Conservation (phyloP, 108 stramenopile genomes). For the Mayamaea pseudoterrestris region DNA sequence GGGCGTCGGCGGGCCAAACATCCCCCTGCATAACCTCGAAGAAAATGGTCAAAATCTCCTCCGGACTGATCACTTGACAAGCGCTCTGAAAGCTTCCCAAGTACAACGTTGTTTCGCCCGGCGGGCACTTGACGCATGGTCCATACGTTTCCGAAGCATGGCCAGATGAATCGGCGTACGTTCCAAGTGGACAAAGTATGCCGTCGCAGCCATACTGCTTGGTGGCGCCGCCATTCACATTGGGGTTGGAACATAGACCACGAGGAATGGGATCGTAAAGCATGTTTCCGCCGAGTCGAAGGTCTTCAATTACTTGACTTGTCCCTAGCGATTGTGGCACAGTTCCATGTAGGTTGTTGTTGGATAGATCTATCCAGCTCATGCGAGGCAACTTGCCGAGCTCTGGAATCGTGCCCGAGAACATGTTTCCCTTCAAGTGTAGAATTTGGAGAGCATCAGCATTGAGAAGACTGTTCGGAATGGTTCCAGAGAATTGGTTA, state of each 20-base stretch:
- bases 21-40: constrained; percentile 37
- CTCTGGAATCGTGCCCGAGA: constrained; percentile 38
- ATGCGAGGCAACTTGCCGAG: constrained; percentile 30
- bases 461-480: constrained; percentile 13
- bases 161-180: constrained; percentile 20
- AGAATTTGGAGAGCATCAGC: constrained; percentile 34
- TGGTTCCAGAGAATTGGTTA: constrained; percentile 27
- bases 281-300: constrained; percentile 41
- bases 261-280: constrained; percentile 41
- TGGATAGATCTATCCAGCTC: constrained; percentile 45
- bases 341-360: constrained; percentile 17
- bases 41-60: constrained; percentile 39
- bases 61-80: too few relatives aligned
- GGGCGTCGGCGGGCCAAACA: constrained; percentile 9
- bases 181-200: constrained; percentile 44
- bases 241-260: constrained; percentile 25
- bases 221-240: constrained; percentile 37
- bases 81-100: constrained; percentile 24
- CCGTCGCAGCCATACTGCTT: constrained; percentile 41
- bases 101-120: constrained; percentile 33
- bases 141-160: constrained; percentile 2
- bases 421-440: constrained; percentile 37
- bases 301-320: constrained; percentile 28
- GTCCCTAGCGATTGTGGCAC: constrained; percentile 24
- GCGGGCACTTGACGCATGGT: constrained; percentile 37